Conservation (phyloP, 495 filamentous ascomycete genomes). For the Neurospora sp. region DNA sequence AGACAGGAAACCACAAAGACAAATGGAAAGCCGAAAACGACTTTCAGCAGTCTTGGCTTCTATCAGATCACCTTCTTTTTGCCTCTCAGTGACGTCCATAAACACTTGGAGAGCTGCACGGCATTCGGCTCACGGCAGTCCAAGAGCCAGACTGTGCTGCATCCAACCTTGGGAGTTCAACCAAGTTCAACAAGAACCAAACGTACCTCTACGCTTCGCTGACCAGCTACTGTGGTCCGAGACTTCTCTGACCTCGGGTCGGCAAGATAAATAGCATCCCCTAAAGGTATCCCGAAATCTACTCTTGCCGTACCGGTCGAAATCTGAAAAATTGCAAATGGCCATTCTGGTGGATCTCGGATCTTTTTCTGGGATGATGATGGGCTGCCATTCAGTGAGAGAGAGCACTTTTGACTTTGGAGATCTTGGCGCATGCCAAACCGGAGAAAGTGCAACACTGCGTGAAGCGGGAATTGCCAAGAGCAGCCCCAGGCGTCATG, state of each 20-base stretch:
- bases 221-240: background rate
- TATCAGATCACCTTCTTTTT: background rate
- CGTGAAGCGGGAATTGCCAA: background rate
- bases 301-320: background rate
- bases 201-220: background rate
- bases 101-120: background rate
- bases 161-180: background rate
- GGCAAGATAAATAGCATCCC: background rate
- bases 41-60: background rate
- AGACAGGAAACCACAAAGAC: background rate
- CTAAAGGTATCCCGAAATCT: background rate
- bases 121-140: background rate
- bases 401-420: background rate
- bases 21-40: background rate
- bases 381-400: background rate
- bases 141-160: background rate
- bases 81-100: background rate
- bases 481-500: background rate
- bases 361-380: background rate
- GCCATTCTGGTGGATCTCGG: background rate
- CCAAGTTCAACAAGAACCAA: background rate
- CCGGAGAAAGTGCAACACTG: background rate
- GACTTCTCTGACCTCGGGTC: background rate
- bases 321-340: background rate
- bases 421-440: background rate